Base-by-base conservation (phyloP, 768 basidiomycete species). In the Lentinula aciculospora region DNA sequence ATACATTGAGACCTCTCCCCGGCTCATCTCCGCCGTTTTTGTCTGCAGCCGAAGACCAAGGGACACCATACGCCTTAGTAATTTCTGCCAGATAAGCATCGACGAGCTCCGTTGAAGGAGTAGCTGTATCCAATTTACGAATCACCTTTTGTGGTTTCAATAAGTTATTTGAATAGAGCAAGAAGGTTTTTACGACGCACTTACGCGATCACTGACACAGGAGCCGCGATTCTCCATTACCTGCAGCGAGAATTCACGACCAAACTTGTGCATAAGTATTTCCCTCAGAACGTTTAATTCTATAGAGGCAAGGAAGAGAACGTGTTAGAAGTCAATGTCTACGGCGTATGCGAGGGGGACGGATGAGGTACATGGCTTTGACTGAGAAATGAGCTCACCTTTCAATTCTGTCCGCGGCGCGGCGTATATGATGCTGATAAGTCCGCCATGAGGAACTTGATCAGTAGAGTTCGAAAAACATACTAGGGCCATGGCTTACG, bases 221-320 rank as follows among this genome's bases (percentile, higher is more conserved):
- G 77, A 76, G 63, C 89, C 85, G 44, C 78, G 81, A 69, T 96
- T 94, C 69, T 94, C 91, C 80, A 94, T 90, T 2, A 90, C 85
- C n/a, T 82, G 81, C 17, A 86, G 63, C 15, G 94, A 84, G 69
- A 92, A 98, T 47, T 94, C 92, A 21, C 96, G 85, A 17, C 96
- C 94, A 68, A 86, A 97, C 73, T 97, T 97, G 69, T 94, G 91
- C 89, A 95, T 91, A 58, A 99, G 80, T 68, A 98, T 83, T 69
- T 98, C 95, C 56, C 97, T 86, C 53, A 98, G 72, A 36, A 93
- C 76, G 62, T 97, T 92, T 37, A 99, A 80, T 68, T 98, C 94
- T 94, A 57, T 36, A 28, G 19, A 50, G 37, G 27, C 7, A 23
- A 19, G 6, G 19, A 47, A 28, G 21, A 15, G 15, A 17, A 23